phyloP scores from a whole-genome alignment of 257 asterid species.

The Cruciata laevipes region DNA sequence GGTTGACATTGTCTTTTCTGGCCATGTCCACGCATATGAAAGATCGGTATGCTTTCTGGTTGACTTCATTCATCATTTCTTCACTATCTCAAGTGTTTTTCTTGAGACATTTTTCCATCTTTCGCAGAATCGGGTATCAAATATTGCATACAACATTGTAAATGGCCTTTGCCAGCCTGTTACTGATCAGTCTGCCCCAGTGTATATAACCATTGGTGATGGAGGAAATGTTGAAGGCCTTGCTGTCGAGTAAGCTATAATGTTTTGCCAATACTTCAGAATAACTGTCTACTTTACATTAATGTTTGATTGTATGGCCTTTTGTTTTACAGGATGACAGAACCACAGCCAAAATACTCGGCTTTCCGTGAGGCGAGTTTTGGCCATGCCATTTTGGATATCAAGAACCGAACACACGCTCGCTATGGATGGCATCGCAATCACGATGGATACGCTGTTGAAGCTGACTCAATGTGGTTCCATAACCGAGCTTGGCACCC shows the following conservation, averaged over 20 bases:
- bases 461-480: slow-evolving; percentile 45
- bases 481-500: slow-evolving; percentile 44
- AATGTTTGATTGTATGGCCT: background rate
- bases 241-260: slow-evolving; percentile 24
- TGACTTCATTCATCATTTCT: background rate
- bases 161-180: slow-evolving; percentile 47
- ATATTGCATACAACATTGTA: slow-evolving; percentile 44
- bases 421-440: slow-evolving; percentile 51
- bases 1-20: slow-evolving; percentile 84
- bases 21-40: slow-evolving; percentile 93
- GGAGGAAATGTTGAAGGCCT: slow-evolving; percentile 61
- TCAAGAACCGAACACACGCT: slow-evolving; percentile 50
- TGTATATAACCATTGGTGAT: slow-evolving; percentile 48
- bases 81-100: background rate
- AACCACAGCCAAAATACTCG: slow-evolving; percentile 51
- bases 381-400: slow-evolving; percentile 46
- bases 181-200: slow-evolving; percentile 37
- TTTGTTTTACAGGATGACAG: slow-evolving; percentile 27
- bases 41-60: slow-evolving; percentile 46
- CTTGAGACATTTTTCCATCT: background rate
- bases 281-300: slow-evolving; percentile 29
- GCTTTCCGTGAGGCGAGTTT: slow-evolving; percentile 53
- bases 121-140: slow-evolving; percentile 57
- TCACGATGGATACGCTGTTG: slow-evolving; percentile 34
- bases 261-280: slow-evolving; percentile 19